Evolutionary conservation across 805 yeast genomes (phyloP).

Genomic region (Wickerhamiella nectarea): DNA sequence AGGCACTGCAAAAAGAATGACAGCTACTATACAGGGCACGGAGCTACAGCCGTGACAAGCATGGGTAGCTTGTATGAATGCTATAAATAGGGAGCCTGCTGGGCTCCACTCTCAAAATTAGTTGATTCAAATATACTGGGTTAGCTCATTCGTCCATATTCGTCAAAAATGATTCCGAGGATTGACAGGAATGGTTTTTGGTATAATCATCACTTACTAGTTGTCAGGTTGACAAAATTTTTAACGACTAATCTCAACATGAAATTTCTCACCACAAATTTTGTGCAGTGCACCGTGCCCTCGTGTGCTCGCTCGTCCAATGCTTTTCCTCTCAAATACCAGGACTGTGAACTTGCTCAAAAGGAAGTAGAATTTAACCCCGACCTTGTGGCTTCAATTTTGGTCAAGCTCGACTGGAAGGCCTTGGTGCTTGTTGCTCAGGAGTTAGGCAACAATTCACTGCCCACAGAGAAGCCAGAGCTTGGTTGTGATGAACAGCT

Average conservation of each 20-base stretch:
- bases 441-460: constrained; percentile 50
- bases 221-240: background rate
- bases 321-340: constrained; percentile 69
- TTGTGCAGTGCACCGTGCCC: constrained; percentile 84
- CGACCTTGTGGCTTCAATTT: constrained; percentile 59
- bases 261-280: constrained; percentile 93
- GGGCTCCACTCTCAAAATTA: no score
- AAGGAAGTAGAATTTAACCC: constrained; percentile 72
- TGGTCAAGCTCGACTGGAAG: constrained; percentile 77
- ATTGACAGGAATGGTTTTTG: constrained; percentile 21
- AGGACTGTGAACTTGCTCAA: constrained; percentile 54
- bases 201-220: constrained; percentile 17
- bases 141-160: constrained; percentile 6
- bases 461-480: constrained; percentile 28
- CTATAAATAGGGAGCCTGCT: no score
- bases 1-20: background rate
- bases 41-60: no score
- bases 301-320: constrained; percentile 59
- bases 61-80: no score
- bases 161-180: constrained; percentile 19
- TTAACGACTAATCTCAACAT: constrained; percentile 27
- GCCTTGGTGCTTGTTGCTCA: constrained; percentile 67
- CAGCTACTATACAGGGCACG: no score
- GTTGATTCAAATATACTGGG: no score
- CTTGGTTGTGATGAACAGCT: constrained; percentile 44